Evolutionary conservation across 2,329 filamentous ascomycete genomes (phyloP), one percentile per base, ranked within the genome.

Genomic region (Pestalotiopsis sp.): DNA sequence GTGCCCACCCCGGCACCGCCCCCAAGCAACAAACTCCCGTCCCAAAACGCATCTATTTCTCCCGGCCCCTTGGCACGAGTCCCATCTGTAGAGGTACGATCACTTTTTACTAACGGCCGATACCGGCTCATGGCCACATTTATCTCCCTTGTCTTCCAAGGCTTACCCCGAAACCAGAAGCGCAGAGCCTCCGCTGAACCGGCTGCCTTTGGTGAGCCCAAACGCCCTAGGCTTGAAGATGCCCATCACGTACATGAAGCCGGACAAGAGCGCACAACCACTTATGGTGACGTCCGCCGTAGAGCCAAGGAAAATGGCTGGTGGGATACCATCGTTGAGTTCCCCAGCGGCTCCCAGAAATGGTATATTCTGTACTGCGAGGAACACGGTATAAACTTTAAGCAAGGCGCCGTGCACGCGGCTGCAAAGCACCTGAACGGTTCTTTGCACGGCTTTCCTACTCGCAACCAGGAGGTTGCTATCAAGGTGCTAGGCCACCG

Each of bases 351-450:
- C 12, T 76, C 72, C 6, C 68, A 70, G 0, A 67, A 75, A 4
- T 82, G 74, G 71, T 83, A 81, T 66, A 81, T 83, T 5, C 67
- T 82, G 2, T 79, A 77, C 65, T 83, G 81, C 72, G 79, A 81
- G 41, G 75, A 81, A 64, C 81, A 83, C 20, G 65, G 69, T 0
- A 72, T 81, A 7, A 79, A 80, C 27, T 83, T 83, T 69, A 78
- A 74, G 12, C 67, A 68, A 12, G 76, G 77, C 41, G 77, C 81
- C 0, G 67, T 82, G 1, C 65, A 69, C 6, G 81, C 80, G 20
- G 81, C 81, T 1, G 80, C 80, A 0, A 82, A 81, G 66, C 81
- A 83, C 62, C 71, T 83, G 0, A 74, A 75, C 55, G 74, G 77
- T 23, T 68, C 69, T 4, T 65, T 72, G 14, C 81, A 82, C 49